Percentiles rank a stretch among this genome's conserved stretches.
phyloP scores from a whole-genome alignment of 2,329 filamentous ascomycete genomes.

The Trichoderma semiorbis region DNA sequence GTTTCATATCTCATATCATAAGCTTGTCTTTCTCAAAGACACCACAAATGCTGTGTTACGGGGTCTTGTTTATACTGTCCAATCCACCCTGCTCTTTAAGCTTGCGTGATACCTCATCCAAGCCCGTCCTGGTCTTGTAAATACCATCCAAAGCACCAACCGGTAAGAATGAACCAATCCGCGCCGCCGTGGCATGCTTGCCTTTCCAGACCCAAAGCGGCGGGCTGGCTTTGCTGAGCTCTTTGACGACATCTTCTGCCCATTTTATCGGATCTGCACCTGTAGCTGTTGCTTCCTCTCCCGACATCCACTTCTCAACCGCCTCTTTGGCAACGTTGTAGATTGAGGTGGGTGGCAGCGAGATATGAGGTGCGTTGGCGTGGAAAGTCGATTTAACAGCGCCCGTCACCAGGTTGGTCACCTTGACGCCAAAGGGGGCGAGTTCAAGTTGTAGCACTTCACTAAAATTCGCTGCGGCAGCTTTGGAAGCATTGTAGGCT shows the following conservation, averaged over 20 bases:
- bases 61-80: not conserved
- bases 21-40: not conserved
- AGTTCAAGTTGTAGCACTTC: conserved; percentile 30
- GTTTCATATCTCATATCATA: not conserved
- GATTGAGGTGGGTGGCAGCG: not conserved
- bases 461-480: conserved; percentile 24
- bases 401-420: conserved; percentile 23
- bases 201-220: conserved; percentile 1
- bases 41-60: not conserved
- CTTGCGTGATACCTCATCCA: not conserved
- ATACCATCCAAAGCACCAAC: not conserved
- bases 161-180: not conserved
- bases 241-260: conserved; percentile 5
- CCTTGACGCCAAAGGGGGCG: conserved; percentile 26
- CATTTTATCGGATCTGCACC: not conserved
- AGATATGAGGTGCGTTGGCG: not conserved
- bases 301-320: conserved; percentile 14
- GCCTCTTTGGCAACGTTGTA: conserved; percentile 11
- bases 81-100: not conserved
- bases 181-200: not conserved
- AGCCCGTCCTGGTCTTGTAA: not conserved
- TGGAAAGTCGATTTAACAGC: conserved; percentile 17
- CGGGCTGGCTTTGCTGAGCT: not conserved
- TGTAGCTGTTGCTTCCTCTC: not conserved
- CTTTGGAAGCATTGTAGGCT: conserved; percentile 28